phyloP scores from a whole-genome alignment of 148 eudicot genomes.

The Chenopodium berlandieri region DNA sequence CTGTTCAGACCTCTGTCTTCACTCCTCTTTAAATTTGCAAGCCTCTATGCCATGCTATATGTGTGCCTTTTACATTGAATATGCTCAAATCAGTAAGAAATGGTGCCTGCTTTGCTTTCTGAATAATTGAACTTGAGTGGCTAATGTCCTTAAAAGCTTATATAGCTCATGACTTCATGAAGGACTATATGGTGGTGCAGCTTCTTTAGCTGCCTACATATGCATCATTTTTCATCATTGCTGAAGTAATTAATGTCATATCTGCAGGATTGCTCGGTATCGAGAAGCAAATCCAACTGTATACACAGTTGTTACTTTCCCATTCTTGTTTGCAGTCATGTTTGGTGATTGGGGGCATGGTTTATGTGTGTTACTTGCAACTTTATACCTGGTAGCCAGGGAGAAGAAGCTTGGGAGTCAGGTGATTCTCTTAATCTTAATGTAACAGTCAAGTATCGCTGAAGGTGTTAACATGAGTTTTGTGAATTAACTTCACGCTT shows the following conservation, averaged over 20 bases:
- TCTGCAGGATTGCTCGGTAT: conserved; percentile 56
- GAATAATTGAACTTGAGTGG: conserved; percentile 7
- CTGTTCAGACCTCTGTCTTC: not conserved
- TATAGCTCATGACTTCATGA: not conserved
- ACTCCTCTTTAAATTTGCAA: not conserved
- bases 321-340: conserved; percentile 67
- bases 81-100: not conserved
- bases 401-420: conserved; percentile 54
- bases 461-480: not conserved
- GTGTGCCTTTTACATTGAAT: not conserved
- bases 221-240: conserved; percentile 11
- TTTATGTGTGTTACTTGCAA: conserved; percentile 51
- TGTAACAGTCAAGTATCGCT: not conserved
- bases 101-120: not conserved
- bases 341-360: conserved; percentile 76
- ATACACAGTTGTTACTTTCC: conserved; percentile 52
- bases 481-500: not conserved
- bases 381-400: conserved; percentile 37
- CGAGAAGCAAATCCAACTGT: conserved; percentile 65
- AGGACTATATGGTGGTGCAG: not conserved
- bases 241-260: conserved; percentile 4
- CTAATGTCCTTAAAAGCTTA: not conserved
- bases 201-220: not conserved
- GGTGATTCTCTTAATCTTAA: conserved; percentile 25
- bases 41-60: not conserved